A percentile compares a stretch with the other conserved stretches of the same genome.
Conservation (phyloP, 352 stramenopile species). For the Hyaloperonospora arabidopsidis region DNA sequence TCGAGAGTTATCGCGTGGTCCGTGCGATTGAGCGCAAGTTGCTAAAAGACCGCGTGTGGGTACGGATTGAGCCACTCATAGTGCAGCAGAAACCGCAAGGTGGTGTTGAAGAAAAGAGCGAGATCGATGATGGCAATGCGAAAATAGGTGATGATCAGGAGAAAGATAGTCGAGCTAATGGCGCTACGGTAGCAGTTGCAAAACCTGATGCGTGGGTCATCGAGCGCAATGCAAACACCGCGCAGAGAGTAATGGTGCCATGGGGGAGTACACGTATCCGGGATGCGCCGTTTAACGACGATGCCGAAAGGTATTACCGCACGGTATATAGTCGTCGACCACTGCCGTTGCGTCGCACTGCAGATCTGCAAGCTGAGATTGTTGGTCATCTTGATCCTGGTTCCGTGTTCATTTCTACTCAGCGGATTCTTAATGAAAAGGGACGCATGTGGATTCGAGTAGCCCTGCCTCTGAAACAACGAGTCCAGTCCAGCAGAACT, state of each 20-base stretch:
- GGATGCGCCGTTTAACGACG: constrained; percentile 27
- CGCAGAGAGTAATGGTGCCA: constrained; percentile 49
- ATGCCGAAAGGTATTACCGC: constrained; percentile 55
- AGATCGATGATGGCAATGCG: constrained; percentile 17
- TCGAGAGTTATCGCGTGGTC: constrained; percentile 53
- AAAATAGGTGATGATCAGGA: constrained; percentile 7
- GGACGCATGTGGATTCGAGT: constrained; percentile 68
- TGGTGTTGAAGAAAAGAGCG: constrained; percentile 6
- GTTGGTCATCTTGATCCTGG: constrained; percentile 50
- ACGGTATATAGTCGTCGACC: constrained; percentile 55
- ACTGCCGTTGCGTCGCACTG: constrained; percentile 42
- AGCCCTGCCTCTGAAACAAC: constrained; percentile 22
- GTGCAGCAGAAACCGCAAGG: constrained; percentile 8
- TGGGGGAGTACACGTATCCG: constrained; percentile 38
- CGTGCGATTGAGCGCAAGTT: constrained; percentile 55
- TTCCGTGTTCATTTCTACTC: constrained; percentile 42
- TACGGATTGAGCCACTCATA: constrained; percentile 35
- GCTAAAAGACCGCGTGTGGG: constrained; percentile 68
- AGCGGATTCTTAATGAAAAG: constrained; percentile 42
- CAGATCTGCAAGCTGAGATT: constrained; percentile 42
- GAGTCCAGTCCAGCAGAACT: constrained; percentile 4
- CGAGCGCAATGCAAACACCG: constrained; percentile 66
- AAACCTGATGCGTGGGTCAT: constrained; percentile 55
- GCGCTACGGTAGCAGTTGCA: background rate
- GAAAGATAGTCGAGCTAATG: background rate